Percentiles rank a stretch among this genome's conserved stretches.
Conservation (phyloP, 495 filamentous ascomycete species). For the Aspergillus wentii region DNA sequence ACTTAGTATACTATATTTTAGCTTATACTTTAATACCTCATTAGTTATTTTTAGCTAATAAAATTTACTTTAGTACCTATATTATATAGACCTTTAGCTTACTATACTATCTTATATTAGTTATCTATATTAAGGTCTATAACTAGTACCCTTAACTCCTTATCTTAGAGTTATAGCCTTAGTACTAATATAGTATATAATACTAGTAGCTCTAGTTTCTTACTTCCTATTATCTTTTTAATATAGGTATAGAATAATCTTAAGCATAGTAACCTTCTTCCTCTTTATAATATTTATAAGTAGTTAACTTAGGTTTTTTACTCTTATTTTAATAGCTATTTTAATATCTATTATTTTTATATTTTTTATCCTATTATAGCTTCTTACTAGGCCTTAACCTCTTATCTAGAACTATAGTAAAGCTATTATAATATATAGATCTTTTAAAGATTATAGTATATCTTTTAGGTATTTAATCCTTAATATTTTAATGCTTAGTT, state of each 20-base stretch:
- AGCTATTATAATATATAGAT: background rate
- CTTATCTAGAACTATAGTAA: too few species aligned
- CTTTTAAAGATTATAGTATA: background rate
- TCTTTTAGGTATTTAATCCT: constrained; percentile 2
- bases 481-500: background rate
- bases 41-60: background rate
- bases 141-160: background rate
- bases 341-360: background rate
- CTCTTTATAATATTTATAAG: background rate
- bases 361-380: background rate
- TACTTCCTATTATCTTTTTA: too few species aligned
- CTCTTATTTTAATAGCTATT: background rate
- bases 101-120: background rate
- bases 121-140: background rate
- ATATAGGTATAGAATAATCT: too few species aligned
- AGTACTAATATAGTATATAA: constrained; percentile 3
- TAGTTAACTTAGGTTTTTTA: background rate
- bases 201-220: constrained; percentile 1
- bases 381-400: background rate
- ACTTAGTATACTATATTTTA: background rate
- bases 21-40: background rate
- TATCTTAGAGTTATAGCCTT: constrained; percentile 1
- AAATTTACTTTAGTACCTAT: background rate
- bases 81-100: background rate
- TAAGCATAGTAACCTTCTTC: background rate